Conservation (phyloP, 495 filamentous ascomycete species). For the Penicillium angulare region DNA sequence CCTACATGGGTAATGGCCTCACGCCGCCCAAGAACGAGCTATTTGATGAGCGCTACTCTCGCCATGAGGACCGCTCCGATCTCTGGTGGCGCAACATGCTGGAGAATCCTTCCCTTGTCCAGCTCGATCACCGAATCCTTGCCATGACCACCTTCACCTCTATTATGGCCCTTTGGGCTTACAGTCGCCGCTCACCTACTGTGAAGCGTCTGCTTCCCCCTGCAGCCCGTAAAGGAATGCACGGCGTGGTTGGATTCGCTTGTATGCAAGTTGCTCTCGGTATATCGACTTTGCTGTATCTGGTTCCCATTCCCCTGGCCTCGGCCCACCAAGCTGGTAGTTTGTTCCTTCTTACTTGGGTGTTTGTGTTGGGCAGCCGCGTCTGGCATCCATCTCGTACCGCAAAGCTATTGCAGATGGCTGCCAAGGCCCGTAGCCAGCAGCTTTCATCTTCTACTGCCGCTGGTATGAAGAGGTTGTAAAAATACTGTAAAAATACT, state of each 20-base stretch:
- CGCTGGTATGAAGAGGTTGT: slow-evolving; percentile 31
- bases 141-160: slow-evolving; percentile 85
- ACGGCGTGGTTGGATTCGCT: slow-evolving; percentile 79
- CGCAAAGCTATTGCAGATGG: slow-evolving; percentile 48
- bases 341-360: slow-evolving; percentile 79
- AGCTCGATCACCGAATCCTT: slow-evolving; percentile 91
- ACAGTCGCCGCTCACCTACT: slow-evolving; percentile 61
- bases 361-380: slow-evolving; percentile 68
- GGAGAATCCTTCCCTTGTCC: slow-evolving; percentile 92
- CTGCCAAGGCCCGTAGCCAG: slow-evolving; percentile 35
- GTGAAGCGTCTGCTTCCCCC: slow-evolving; percentile 64
- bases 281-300: slow-evolving; percentile 86
- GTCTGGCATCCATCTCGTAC: slow-evolving; percentile 54
- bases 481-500: neutral
- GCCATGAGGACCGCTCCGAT: slow-evolving; percentile 70
- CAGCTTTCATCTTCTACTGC: slow-evolving; percentile 21
- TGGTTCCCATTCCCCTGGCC: slow-evolving; percentile 84
- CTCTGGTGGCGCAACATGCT: slow-evolving; percentile 95
- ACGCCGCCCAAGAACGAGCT: slow-evolving; percentile 80
- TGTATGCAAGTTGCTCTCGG: slow-evolving; percentile 80
- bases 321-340: slow-evolving; percentile 92
- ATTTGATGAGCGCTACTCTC: slow-evolving; percentile 81
- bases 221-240: slow-evolving; percentile 65
- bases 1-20: slow-evolving; percentile 83
- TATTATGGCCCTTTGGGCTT: slow-evolving; percentile 73